Evolutionary conservation across 768 basidiomycete species (phyloP), one percentile per base, ranked within the genome.

Genomic region (Cystoderma amianthinum): DNA sequence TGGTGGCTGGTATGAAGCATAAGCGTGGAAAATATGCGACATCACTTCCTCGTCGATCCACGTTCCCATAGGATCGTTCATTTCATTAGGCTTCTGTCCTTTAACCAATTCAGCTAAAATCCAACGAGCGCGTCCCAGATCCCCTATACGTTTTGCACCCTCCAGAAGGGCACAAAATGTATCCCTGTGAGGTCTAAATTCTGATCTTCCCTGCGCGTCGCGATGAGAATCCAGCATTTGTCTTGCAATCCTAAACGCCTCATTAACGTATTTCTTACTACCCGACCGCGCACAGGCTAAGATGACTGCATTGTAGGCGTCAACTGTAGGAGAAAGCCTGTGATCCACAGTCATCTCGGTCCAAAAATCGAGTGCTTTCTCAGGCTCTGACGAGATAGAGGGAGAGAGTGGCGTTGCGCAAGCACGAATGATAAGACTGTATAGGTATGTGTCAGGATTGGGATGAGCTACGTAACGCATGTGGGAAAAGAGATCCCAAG

Each of bases 391-490:
- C n/a, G 62, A 50, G 25, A 64, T 63, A 10, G 72, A 59, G 1
- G 58, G 51, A 17, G 65, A 65, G 2, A 69, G 53, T 3, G 73
- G 66, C 3, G 71, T 69, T 1, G 84, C 84, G 47, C 94, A 97
- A 0, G 90, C 85, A 3, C 75, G 73, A 50, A 99, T 91, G 92
- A 99, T 96, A 24, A 76, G 56, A 0, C 80, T 74, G 62, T 91
- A 98, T 5, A 94, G 67, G 17, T 70, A 59, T 11, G 68, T 68
- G 47, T 85, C 80, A 0, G 94, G 93, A 3, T 66, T 64, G 1
- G 91, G 82, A 56, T 98, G 92, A 1, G 95, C 90, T 11, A 89
- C 87, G 46, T 96, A 93, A 35, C 95, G 88, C 88, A 96, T 94
- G 60, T 99, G 95, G 2, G 86, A 69, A 59, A 90, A 97, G 30